Base-by-base conservation (phyloP, 768 basidiomycete species). In the Paxillus ammoniavirescens region DNA sequence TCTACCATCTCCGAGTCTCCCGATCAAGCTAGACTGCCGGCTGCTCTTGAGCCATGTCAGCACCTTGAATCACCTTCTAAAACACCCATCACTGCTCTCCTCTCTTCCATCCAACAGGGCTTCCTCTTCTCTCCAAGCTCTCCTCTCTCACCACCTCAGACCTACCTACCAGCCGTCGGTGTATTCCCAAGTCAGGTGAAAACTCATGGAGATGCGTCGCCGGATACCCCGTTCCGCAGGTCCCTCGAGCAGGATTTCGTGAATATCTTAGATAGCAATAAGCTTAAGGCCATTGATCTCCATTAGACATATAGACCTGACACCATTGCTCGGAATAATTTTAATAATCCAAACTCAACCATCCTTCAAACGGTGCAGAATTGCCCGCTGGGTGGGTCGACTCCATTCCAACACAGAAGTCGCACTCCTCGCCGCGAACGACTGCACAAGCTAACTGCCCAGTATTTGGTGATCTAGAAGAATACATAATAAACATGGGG, bases 61-160 rank as follows among this genome's bases (percentile, higher is more conserved):
- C 45, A 50, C n/a, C 42, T 40, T 0, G 49, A 33, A 12, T 33
- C 54, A 28, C 68, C 69, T 13, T 61, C 59, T 4, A 81, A 75
- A 56, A 88, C 87, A 30, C 87, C 87, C 2, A 89, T 89, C 45
- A 86, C 87, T 7, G 73, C 80, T 8, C 76, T 89, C 30, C 69
- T 84, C 42, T 72, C 76, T 14, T 70, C 84, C 3, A 89, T 89
- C 51, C 79, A 88, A 57, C 79, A 76, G 14, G 87, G 86, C 31
- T 89, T 89, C 66, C 66, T 84, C n/a, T 77, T 82, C 58, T 82
- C 84, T 4, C 86, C 84, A 14, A 75, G 73, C n/a, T 76, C 80
- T 1, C 83, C 84, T 2, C 72, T 86, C 36, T 83, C 85, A 2
- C 83, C 83, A 15, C 78, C 81, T 23, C 72, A 79, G 51, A 72